These are phyloP conservation scores for Neopestalotiopsis clavispora DNA, from an alignment of 2,329 filamentous ascomycete genomes.

Conservation along the genomic window DNA sequence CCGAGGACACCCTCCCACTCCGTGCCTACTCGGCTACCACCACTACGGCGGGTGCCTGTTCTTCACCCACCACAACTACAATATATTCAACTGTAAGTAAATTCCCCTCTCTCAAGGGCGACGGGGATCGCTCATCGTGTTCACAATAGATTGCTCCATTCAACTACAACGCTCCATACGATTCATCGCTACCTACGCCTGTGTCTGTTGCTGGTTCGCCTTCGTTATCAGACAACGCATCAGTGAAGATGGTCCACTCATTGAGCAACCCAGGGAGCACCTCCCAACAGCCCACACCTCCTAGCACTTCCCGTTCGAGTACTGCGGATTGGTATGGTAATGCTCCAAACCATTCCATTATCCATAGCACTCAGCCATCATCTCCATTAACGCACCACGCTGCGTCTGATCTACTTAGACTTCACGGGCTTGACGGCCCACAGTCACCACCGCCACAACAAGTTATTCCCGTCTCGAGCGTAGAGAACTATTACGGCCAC, in stretches of 20 bases:
- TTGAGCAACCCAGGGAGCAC: slow-evolving; percentile 44
- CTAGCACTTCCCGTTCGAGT: slow-evolving; percentile 45
- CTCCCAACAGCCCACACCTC: slow-evolving; percentile 53
- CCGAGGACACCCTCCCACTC: slow-evolving; percentile 26
- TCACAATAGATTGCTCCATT: slow-evolving; percentile 40
- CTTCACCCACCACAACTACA: slow-evolving; percentile 29
- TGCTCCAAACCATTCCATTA: slow-evolving; percentile 43
- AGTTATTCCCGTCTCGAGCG: slow-evolving; percentile 38
- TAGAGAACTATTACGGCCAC: slow-evolving; percentile 38
- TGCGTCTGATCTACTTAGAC: slow-evolving; percentile 43
- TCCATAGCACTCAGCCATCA: slow-evolving; percentile 45
- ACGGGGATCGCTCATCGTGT: slow-evolving; percentile 21
- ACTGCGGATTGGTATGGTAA: slow-evolving; percentile 45
- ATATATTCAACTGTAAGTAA: slow-evolving; percentile 34
- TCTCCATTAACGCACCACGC: slow-evolving; percentile 51
- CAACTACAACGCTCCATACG: slow-evolving; percentile 44
- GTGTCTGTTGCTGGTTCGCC: slow-evolving; percentile 55
- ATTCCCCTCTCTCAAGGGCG: slow-evolving; percentile 2
- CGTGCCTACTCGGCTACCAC: slow-evolving; percentile 26
- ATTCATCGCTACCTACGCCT: slow-evolving; percentile 54
- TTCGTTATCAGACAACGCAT: slow-evolving; percentile 46
- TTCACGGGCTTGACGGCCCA: slow-evolving; percentile 42
- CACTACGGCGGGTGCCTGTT: slow-evolving; percentile 31
- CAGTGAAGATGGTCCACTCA: slow-evolving; percentile 42
- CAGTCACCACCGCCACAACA: slow-evolving; percentile 33